Base-by-base conservation (phyloP, 805 yeast genomes). In the Lipomyces spencermartinsiae region DNA sequence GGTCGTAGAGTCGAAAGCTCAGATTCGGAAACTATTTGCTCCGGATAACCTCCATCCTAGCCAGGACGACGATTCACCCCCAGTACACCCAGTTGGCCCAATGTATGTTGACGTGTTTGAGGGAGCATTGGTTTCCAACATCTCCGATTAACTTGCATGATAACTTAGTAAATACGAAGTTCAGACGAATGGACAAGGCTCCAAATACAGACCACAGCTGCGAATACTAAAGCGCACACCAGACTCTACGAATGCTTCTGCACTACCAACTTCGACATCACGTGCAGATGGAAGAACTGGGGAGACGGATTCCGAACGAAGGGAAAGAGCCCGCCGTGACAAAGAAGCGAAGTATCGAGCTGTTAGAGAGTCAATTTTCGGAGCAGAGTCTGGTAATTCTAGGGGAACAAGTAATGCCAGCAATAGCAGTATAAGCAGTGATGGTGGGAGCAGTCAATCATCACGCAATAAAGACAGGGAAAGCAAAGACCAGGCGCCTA, bases 151-250 rank as follows among this genome's bases (percentile, higher is more conserved):
- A 43, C n/a, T 43, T 16, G 49, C 10, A 8, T 43, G 49, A 22
- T n/a, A 34, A 31, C 8, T 39, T 51, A 66, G 70, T 25, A 56
- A 43, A 49, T 66, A 62, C 43, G 71, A 69, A 16, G 37, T 69
- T 43, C 63, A 59, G 31, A 34, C 65, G 16, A 53, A 63, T 3
- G 4, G 68, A 3, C 69, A 53, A n/a, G 66, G 68, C 19, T 58
- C 72, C 6, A 63, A 66, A 8, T 68, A 66, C 61, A 53, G 59
- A 35, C 72, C 72, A 8, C 71, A 61, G 22, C 68, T 69, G 10
- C 68, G 71, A 14, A 69, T 69, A 54, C 63, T 69, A 16, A 69
- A 69, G 25, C 68, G 72, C 34, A 29, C 68, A 34, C 64, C 68
- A 10, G 55, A 31, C 5, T 22, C 49, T 4, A 39, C 61, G 22